Evolutionary conservation across 345 rosid species (phyloP).

Genomic region (Pugionium dolabratum): DNA sequence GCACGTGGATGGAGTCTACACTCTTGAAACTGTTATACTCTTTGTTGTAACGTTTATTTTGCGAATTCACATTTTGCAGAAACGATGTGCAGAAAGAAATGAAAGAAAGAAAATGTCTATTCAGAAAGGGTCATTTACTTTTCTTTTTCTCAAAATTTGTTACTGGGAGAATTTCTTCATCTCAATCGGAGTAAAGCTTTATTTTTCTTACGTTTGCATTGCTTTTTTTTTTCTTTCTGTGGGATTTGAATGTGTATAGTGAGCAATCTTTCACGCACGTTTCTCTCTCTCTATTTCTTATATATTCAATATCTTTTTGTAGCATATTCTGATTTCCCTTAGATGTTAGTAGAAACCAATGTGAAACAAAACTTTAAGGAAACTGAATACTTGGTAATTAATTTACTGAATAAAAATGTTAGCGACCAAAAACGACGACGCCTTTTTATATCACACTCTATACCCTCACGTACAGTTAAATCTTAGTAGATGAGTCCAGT

Average conservation of each 20-base stretch:
- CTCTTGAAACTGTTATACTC: conserved; percentile 41
- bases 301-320: background rate
- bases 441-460: background rate
- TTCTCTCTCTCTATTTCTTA: background rate
- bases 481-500: conserved; percentile 17
- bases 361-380: conserved; percentile 6
- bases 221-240: background rate
- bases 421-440: background rate
- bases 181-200: too few relatives aligned
- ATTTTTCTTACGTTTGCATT: background rate
- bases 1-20: conserved; percentile 80
- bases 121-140: background rate
- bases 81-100: conserved; percentile 37
- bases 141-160: conserved; percentile 14
- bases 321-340: background rate
- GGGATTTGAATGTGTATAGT: conserved; percentile 16
- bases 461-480: background rate
- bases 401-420: background rate
- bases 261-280: conserved; percentile 6
- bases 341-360: background rate
- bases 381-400: background rate
- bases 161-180: too few relatives aligned
- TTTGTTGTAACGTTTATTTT: conserved; percentile 19
- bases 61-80: conserved; percentile 24
- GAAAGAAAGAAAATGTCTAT: conserved; percentile 19